Percentiles rank a stretch among this genome's conserved stretches.
phyloP scores from a whole-genome alignment of 352 stramenopile genomes.

The Phytopythium ostracodes region DNA sequence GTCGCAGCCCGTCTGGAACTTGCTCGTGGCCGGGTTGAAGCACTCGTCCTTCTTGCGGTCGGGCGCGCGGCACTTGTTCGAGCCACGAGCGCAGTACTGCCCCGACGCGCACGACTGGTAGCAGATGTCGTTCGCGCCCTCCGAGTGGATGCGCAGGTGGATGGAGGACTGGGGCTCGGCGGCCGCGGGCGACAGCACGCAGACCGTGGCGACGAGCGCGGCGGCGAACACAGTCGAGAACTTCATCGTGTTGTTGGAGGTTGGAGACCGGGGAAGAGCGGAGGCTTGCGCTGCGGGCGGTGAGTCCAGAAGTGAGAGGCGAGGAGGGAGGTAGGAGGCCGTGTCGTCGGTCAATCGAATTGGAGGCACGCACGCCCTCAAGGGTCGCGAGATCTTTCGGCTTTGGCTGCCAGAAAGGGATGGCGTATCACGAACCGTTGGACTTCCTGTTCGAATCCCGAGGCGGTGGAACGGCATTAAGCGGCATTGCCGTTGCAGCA shows the following conservation, averaged over 20 bases:
- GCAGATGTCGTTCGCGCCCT: slow-evolving; percentile 19
- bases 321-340: too few species aligned
- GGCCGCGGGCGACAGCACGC: slow-evolving; percentile 9
- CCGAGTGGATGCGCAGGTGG: slow-evolving; percentile 22
- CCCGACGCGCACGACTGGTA: slow-evolving; percentile 18
- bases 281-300: neutral
- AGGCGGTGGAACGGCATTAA: too few species aligned
- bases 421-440: too few species aligned
- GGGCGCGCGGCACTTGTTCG: slow-evolving; percentile 13
- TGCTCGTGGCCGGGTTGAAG: slow-evolving; percentile 23
- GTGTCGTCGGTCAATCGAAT: too few species aligned
- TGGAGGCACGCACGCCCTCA: too few species aligned
- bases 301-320: neutral
- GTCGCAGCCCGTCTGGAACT: slow-evolving; percentile 16
- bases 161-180: slow-evolving; percentile 13
- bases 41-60: slow-evolving; percentile 19
- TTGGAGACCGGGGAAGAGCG: too few species aligned
- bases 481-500: too few species aligned
- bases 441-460: too few species aligned
- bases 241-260: slow-evolving; percentile 18
- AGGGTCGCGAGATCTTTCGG: too few species aligned
- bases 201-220: slow-evolving; percentile 13
- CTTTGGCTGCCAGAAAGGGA: too few species aligned
- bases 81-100: slow-evolving; percentile 17
- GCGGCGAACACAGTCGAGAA: slow-evolving; percentile 20